Evolutionary conservation across 1,284 basidiomycete genomes (phyloP).

Genomic region (Neotropicomus parvogracilis): DNA sequence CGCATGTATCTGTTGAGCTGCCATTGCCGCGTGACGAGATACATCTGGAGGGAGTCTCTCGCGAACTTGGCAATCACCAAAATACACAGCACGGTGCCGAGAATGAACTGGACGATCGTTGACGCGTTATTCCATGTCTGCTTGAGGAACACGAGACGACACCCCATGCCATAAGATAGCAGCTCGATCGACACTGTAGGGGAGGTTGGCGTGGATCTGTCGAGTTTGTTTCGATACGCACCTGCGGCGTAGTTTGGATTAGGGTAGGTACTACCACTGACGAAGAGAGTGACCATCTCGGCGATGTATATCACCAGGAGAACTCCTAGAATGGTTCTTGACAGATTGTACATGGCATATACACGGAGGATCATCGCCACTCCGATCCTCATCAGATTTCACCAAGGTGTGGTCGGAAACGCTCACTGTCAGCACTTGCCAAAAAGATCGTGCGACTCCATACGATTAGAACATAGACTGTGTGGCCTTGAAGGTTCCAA

Average conservation of each 20-base stretch:
- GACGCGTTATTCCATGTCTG: neutral
- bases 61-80: neutral
- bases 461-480: neutral
- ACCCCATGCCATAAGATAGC: neutral
- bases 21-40: neutral
- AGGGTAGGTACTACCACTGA: neutral
- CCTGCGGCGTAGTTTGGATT: neutral
- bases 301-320: slow-evolving; percentile 2
- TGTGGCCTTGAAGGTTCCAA: neutral
- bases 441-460: neutral
- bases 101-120: neutral
- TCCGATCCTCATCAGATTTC: neutral
- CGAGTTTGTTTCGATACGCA: neutral
- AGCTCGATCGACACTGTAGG: neutral
- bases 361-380: slow-evolving; percentile 10
- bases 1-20: slow-evolving; percentile 1
- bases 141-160: neutral
- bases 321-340: neutral
- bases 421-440: slow-evolving; percentile 1
- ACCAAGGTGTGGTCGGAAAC: too few species aligned
- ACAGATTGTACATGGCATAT: slow-evolving; percentile 1
- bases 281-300: neutral
- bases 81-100: neutral
- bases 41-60: neutral
- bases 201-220: neutral